A percentile compares a stretch with the other conserved stretches of the same genome.
Conservation (phyloP, 2,329 filamentous ascomycete genomes). For the Venturia oleaginea region DNA sequence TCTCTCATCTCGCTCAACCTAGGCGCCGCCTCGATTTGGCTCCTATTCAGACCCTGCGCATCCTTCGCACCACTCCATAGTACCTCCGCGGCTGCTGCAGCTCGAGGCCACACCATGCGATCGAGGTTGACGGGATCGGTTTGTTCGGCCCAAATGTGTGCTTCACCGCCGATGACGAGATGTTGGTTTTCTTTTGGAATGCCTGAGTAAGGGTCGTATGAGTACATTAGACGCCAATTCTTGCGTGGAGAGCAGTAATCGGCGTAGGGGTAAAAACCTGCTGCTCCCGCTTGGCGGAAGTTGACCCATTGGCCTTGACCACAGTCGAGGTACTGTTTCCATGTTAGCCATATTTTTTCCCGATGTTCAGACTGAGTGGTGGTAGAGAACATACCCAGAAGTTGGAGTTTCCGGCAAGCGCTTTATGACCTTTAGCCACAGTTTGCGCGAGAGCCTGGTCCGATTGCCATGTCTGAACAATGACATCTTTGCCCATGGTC, state of each 20-base stretch:
- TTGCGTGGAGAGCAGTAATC: constrained; percentile 78
- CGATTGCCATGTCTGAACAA: constrained; percentile 73
- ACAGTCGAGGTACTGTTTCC: constrained; percentile 62
- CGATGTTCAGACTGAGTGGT: background rate
- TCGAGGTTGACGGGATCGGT: constrained; percentile 70
- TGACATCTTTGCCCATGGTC: constrained; percentile 57
- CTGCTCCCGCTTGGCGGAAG: constrained; percentile 48
- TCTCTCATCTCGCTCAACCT: constrained; percentile 69
- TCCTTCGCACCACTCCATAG: constrained; percentile 69
- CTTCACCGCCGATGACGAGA: constrained; percentile 72
- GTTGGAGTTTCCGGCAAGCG: constrained; percentile 55
- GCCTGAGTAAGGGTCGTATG: constrained; percentile 61
- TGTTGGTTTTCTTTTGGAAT: constrained; percentile 53
- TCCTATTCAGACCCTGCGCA: constrained; percentile 56
- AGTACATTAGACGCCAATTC: constrained; percentile 74
- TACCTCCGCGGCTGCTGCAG: constrained; percentile 65
- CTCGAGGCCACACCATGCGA: constrained; percentile 67
- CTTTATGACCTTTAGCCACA: constrained; percentile 56
- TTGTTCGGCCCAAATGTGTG: constrained; percentile 71
- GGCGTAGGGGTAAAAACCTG: constrained; percentile 56
- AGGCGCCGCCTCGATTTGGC: constrained; percentile 59
- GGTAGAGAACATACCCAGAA: constrained; percentile 53
- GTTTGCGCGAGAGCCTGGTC: constrained; percentile 52
- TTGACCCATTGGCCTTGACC: constrained; percentile 72
- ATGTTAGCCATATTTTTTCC: background rate